phyloP scores from a whole-genome alignment of 2,329 filamentous ascomycete genomes.

The Claviceps africana region DNA sequence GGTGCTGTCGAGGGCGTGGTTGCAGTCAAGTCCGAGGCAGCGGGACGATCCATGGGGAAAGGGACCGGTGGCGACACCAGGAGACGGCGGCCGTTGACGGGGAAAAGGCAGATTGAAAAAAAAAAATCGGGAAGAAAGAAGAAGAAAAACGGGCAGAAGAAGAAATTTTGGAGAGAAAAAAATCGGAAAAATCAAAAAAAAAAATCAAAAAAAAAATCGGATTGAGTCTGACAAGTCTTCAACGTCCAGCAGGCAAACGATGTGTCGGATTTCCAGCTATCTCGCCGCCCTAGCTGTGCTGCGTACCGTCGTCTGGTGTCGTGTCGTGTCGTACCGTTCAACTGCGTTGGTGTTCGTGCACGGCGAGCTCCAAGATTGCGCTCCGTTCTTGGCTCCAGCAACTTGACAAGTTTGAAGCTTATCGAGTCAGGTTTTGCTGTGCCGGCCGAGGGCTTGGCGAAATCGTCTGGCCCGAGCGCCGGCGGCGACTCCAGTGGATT shows the following conservation, averaged over 20 bases:
- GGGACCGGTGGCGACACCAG: background rate
- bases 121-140: background rate
- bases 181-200: background rate
- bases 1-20: background rate
- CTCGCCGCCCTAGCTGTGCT: too few relatives aligned
- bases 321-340: too few relatives aligned
- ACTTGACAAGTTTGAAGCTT: background rate
- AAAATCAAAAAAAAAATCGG: too few relatives aligned
- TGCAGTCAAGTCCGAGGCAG: conserved; percentile 1
- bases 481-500: background rate
- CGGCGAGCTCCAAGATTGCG: background rate
- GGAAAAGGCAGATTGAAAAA: too few relatives aligned
- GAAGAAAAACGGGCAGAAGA: background rate
- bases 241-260: too few relatives aligned
- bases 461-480: background rate
- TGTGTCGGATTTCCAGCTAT: background rate
- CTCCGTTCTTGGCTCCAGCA: background rate
- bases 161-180: too few relatives aligned
- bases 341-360: background rate
- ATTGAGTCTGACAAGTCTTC: too few relatives aligned
- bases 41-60: background rate
- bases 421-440: background rate
- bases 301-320: too few relatives aligned
- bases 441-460: background rate
- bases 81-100: background rate